These are phyloP conservation scores for Fusarium penzigii DNA, from an alignment of 2,329 filamentous ascomycete species.

Conservation along the genomic window DNA sequence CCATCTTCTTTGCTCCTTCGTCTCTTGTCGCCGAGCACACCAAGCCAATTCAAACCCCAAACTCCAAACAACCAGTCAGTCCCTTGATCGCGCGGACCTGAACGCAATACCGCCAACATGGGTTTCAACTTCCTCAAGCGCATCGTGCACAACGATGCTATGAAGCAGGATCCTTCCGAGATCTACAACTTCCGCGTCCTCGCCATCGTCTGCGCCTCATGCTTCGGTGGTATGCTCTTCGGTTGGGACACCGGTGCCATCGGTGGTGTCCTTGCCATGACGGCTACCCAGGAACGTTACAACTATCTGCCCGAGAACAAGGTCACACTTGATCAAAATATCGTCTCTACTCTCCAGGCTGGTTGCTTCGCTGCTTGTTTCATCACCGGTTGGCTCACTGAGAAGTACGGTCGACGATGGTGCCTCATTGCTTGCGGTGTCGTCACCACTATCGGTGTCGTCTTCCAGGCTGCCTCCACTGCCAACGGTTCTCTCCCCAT, in stretches of 20 bases:
- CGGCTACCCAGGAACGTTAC: constrained; percentile 52
- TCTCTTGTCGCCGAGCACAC: background rate
- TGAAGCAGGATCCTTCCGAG: constrained; percentile 65
- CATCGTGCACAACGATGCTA: constrained; percentile 70
- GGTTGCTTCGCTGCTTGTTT: constrained; percentile 68
- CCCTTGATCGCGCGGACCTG: background rate
- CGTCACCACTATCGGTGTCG: constrained; percentile 60
- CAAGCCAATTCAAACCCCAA: background rate
- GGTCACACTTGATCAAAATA: constrained; percentile 62
- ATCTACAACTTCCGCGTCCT: constrained; percentile 73
- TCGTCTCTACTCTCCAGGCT: constrained; percentile 71
- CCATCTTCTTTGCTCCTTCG: background rate
- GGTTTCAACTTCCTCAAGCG: constrained; percentile 50
- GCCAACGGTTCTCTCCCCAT: constrained; percentile 53
- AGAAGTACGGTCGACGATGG: constrained; percentile 55
- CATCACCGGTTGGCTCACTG: constrained; percentile 53
- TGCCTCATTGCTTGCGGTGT: constrained; percentile 58
- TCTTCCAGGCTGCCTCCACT: constrained; percentile 64
- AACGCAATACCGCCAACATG: constrained; percentile 33
- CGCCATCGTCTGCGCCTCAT: constrained; percentile 62
- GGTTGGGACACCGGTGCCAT: constrained; percentile 64
- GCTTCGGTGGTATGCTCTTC: constrained; percentile 64
- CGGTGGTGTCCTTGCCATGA: constrained; percentile 65
- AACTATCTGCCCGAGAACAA: constrained; percentile 35
- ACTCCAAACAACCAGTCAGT: too few species aligned